Evolutionary conservation across 441 rosid species (phyloP).

Genomic region (Gossypium davidsonii): DNA sequence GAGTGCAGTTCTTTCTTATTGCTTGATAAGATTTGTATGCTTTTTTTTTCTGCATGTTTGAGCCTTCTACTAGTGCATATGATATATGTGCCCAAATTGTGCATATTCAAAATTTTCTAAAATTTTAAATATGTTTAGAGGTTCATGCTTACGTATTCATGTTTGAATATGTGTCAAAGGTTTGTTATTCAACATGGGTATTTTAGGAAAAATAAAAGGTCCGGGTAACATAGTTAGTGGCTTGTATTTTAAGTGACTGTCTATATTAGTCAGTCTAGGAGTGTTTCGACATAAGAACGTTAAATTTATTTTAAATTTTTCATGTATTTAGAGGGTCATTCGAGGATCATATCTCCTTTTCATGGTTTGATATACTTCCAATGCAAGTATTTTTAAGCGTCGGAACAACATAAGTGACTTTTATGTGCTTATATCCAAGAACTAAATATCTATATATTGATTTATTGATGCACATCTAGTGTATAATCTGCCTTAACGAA

Average conservation of each 20-base stretch:
- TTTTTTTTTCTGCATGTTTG: background rate
- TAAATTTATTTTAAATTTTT: background rate
- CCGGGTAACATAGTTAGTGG: background rate
- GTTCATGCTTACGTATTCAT: too few relatives aligned
- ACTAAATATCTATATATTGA: conserved; percentile 4
- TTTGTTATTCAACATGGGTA: background rate
- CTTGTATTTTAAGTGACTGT: background rate
- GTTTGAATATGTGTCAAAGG: too few relatives aligned
- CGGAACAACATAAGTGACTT: background rate
- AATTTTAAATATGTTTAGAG: too few relatives aligned
- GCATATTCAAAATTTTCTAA: background rate
- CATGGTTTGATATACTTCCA: background rate
- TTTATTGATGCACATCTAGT: conserved; percentile 25
- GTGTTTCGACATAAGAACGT: background rate
- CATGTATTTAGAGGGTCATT: too few relatives aligned
- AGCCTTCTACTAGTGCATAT: background rate
- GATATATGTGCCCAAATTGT: background rate
- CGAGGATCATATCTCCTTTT: background rate
- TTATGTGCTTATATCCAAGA: conserved; percentile 2
- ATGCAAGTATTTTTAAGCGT: background rate
- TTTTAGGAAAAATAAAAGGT: background rate
- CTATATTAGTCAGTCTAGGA: background rate
- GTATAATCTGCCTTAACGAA: conserved; percentile 23
- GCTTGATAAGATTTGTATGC: background rate
- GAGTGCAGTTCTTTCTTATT: background rate